Conservation (phyloP, 2,329 filamentous ascomycete species). For the Allantophomopsis lycopodina region DNA sequence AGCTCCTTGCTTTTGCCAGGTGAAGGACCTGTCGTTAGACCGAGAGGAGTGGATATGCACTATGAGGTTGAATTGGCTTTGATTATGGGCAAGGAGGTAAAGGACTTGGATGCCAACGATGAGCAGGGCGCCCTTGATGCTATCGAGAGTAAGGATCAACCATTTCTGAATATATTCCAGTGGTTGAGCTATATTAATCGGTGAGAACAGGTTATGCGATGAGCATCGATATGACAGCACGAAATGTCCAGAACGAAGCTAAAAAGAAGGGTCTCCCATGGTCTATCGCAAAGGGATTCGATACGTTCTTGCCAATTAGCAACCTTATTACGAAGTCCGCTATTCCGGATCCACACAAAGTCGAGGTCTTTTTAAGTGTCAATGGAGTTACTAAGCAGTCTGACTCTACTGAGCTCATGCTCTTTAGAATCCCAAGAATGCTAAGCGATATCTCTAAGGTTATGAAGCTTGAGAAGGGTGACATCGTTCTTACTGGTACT, state of each 20-base stretch:
- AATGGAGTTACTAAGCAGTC: constrained; percentile 67
- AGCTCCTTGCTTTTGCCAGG: constrained; percentile 72
- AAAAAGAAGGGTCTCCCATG: constrained; percentile 96
- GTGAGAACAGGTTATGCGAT: constrained; percentile 59
- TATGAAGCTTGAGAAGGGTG: constrained; percentile 85
- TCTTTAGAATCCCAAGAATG: constrained; percentile 79
- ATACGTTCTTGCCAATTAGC: constrained; percentile 88
- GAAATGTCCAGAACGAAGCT: constrained; percentile 90
- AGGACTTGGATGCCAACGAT: constrained; percentile 64
- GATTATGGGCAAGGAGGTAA: constrained; percentile 69
- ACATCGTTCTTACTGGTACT: constrained; percentile 92
- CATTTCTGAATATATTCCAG: not conserved
- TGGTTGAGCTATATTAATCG: constrained; percentile 3
- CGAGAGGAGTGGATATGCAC: constrained; percentile 73
- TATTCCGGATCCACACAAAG: constrained; percentile 78
- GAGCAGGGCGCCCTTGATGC: constrained; percentile 64
- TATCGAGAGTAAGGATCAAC: constrained; percentile 50
- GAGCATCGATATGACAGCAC: constrained; percentile 92
- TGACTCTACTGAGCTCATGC: constrained; percentile 87
- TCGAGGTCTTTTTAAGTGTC: constrained; percentile 74
- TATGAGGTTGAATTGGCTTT: constrained; percentile 92
- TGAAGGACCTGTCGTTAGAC: constrained; percentile 67
- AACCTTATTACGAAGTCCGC: constrained; percentile 64
- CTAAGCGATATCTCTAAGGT: constrained; percentile 87
- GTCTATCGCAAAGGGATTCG: constrained; percentile 94